phyloP scores from a whole-genome alignment of 257 asterid species.

The Nicotiana noctiflora region DNA sequence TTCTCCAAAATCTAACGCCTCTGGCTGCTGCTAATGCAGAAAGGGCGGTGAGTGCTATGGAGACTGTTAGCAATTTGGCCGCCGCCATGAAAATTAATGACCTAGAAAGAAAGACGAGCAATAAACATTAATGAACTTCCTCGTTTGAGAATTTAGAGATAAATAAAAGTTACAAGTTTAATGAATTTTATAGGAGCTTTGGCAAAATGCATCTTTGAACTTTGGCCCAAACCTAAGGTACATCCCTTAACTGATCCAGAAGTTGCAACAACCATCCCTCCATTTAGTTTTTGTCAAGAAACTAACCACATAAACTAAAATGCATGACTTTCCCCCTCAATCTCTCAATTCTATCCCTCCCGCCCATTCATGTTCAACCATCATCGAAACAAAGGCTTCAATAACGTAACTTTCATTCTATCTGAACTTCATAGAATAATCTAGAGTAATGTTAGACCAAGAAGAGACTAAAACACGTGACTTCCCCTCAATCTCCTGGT shows the following conservation, averaged over 20 bases:
- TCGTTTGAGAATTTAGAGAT: background rate
- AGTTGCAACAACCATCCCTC: background rate
- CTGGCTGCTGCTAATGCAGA: constrained; percentile 35
- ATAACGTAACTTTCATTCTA: background rate
- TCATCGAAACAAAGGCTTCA: background rate
- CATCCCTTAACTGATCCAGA: background rate
- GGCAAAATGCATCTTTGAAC: background rate
- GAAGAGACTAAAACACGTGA: background rate
- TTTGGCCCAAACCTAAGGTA: background rate
- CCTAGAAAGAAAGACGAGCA: background rate
- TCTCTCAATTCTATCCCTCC: background rate
- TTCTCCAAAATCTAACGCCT: constrained; percentile 36
- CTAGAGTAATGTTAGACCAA: background rate
- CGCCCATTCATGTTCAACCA: background rate
- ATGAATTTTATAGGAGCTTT: background rate
- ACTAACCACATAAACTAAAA: background rate
- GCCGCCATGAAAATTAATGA: constrained; percentile 17
- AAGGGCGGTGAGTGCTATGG: constrained; percentile 28
- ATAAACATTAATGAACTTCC: background rate
- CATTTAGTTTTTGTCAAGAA: too few species aligned
- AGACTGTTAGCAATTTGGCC: constrained; percentile 28
- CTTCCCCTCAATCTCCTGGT: background rate
- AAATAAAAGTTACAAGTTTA: background rate
- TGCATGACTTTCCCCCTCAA: background rate
- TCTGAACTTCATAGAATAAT: background rate